Evolutionary conservation across 75 land plant genomes (phyloP), one percentile per base, ranked within the genome.

Genomic region (Larix kaempferi): DNA sequence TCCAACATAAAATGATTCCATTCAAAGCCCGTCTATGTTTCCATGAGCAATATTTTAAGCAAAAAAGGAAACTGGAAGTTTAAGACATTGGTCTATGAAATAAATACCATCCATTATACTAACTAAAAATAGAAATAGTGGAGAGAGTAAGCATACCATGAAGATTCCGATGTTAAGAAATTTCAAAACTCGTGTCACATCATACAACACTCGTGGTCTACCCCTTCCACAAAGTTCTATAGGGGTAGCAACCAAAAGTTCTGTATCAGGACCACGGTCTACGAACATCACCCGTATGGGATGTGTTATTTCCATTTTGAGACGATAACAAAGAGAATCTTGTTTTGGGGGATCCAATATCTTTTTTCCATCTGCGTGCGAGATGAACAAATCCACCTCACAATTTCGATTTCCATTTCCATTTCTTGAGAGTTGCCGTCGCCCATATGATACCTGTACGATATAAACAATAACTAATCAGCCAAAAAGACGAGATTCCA

Each of bases 201-300:
- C 97, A 80, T 87, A 75, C 10, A 96, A 84, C 49, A 96, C 97
- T 49, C 88, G 86, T 4, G 99, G 96, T 56, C 96, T 81, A 22
- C 96, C 97, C 44, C 82, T 84, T 52, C 97, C 93, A 78, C 86
- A 88, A 59, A 86, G 59, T 61, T 94, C 97, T 12, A 96, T 90
- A 12, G 94, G 92, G 71, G 95, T 90, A 3, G 93, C 99, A 22
- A 96, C 99, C 12, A 94, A 77, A 39, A 96, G 80, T 80, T 96
- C 96, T 7, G 86, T 83, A 41, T 96, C 99, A 60, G 94, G 96
- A 1, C 99, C 96, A 58, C 97, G 80, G 59, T 83, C 85, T 15
- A 82, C 81, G 57, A 94, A 81, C 41, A 76, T 82, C 56, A 94
- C 90, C 21, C 95, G 81, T 19, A 97, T 35, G 0, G 98, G 98